These are phyloP conservation scores for Carnegiea gigantea DNA, from an alignment of 179 eudicot species.

Conservation along the genomic window DNA sequence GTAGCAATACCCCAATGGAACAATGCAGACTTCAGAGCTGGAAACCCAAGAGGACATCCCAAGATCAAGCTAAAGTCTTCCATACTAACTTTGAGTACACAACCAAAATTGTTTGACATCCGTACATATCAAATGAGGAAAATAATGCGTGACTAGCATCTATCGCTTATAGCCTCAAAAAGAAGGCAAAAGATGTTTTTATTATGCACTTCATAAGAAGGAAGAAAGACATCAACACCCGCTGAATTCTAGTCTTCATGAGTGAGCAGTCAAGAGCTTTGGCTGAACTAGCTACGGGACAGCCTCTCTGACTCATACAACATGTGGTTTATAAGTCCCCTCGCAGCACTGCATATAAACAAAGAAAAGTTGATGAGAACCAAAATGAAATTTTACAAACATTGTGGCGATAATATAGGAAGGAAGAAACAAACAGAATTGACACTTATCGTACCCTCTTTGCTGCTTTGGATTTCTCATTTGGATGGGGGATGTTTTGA, in stretches of 20 bases:
- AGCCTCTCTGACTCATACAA: conserved; percentile 69
- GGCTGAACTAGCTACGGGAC: conserved; percentile 77
- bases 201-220: neutral
- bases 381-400: neutral
- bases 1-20: neutral
- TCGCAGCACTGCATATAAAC: conserved; percentile 73
- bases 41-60: neutral
- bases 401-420: neutral
- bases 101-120: neutral
- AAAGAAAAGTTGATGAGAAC: neutral
- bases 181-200: neutral
- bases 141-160: neutral
- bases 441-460: neutral
- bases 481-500: too few species aligned
- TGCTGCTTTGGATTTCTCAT: too few species aligned
- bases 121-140: neutral
- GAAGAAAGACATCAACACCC: neutral
- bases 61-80: neutral
- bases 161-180: neutral
- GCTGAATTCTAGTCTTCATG: neutral
- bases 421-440: neutral
- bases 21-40: neutral
- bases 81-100: neutral
- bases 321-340: conserved; percentile 96
- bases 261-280: conserved; percentile 25